phyloP scores from a whole-genome alignment of 2,329 filamentous ascomycete genomes.

The Colletotrichum sp. region DNA sequence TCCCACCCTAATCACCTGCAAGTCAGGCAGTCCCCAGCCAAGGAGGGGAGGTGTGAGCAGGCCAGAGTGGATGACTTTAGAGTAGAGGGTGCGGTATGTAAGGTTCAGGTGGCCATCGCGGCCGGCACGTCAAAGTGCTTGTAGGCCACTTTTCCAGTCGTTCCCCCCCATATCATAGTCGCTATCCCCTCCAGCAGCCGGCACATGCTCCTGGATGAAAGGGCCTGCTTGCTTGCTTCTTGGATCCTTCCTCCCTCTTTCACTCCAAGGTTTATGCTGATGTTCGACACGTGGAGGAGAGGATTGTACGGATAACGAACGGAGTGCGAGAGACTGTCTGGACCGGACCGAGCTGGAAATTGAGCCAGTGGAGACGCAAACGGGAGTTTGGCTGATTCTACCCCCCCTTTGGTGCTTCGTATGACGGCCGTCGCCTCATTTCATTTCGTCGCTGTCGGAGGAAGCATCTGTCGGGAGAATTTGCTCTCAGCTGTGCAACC shows the following conservation, averaged over 20 bases:
- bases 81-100: conserved; percentile 18
- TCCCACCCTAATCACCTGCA: conserved; percentile 22
- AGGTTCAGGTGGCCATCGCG: conserved; percentile 21
- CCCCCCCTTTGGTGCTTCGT: background rate
- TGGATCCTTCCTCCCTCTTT: background rate
- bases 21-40: conserved; percentile 22
- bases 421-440: conserved; percentile 6
- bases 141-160: conserved; percentile 5
- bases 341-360: conserved; percentile 9
- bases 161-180: conserved; percentile 13
- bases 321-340: background rate
- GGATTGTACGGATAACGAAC: background rate
- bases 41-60: conserved; percentile 3
- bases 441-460: background rate
- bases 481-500: conserved; percentile 7
- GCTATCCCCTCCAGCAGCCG: background rate
- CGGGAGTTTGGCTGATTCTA: conserved; percentile 3
- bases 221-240: background rate
- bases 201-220: background rate
- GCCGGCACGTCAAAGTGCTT: conserved; percentile 14
- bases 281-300: conserved; percentile 18
- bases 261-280: background rate
- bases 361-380: conserved; percentile 13
- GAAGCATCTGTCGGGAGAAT: background rate
- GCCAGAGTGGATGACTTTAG: conserved; percentile 12